These are phyloP conservation scores for Cercospora sojina DNA, from an alignment of 2,329 filamentous ascomycete species.

Conservation along the genomic window DNA sequence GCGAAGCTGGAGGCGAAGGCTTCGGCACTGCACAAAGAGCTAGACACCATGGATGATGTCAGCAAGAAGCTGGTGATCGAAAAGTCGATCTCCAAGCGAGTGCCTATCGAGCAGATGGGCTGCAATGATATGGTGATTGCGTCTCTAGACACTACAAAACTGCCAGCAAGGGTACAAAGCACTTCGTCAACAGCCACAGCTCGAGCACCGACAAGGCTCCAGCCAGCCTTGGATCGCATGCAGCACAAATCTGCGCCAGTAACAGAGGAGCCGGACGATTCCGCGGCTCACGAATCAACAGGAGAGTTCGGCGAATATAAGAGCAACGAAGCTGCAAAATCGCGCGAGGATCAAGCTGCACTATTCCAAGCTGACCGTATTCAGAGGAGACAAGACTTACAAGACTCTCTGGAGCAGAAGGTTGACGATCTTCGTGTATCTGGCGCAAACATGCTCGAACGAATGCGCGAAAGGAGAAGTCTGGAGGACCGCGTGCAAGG, in stretches of 20 bases:
- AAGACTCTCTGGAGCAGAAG: constrained; percentile 5
- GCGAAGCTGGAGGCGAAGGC: constrained; percentile 17
- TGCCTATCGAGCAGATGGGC: constrained; percentile 3
- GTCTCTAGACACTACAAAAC: not conserved
- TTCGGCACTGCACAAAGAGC: constrained; percentile 11
- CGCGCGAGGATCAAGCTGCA: constrained; percentile 22
- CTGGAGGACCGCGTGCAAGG: constrained; percentile 11
- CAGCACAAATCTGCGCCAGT: constrained; percentile 23
- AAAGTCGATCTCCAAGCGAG: not conserved
- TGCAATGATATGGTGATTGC: constrained; percentile 9
- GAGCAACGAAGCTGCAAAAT: constrained; percentile 27
- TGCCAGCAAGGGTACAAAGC: constrained; percentile 2
- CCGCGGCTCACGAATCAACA: constrained; percentile 36
- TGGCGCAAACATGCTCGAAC: constrained; percentile 6
- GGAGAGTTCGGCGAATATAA: constrained; percentile 27
- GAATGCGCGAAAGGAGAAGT: constrained; percentile 7
- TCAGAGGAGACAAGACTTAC: constrained; percentile 23
- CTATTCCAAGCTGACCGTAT: constrained; percentile 34
- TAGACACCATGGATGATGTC: constrained; percentile 13
- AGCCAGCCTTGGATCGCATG: constrained; percentile 35
- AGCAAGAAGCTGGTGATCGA: not conserved
- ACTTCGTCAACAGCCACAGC: constrained; percentile 2
- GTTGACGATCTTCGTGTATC: constrained; percentile 11
- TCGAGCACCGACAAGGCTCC: constrained; percentile 6
- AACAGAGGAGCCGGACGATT: constrained; percentile 31